Conservation (phyloP, 371 early-diverging fungal genomes). For the Rozella allomycis region DNA sequence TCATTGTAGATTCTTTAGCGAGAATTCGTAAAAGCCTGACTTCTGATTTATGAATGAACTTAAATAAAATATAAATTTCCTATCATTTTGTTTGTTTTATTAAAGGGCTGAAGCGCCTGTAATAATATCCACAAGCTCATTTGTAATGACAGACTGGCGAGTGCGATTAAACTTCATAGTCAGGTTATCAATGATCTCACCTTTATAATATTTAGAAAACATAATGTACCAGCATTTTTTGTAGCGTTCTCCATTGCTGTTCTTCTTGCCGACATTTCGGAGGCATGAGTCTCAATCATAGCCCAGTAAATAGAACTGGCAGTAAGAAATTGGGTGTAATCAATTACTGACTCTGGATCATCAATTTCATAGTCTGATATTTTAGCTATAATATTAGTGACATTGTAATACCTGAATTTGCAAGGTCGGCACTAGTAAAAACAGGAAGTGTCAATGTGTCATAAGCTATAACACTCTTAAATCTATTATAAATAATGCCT, state of each 20-base stretch:
- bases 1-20: slow-evolving; percentile 33
- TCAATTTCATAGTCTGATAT: slow-evolving; percentile 72
- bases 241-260: slow-evolving; percentile 98
- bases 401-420: slow-evolving; percentile 24
- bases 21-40: too few species aligned
- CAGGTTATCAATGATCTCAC: slow-evolving; percentile 12
- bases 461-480: slow-evolving; percentile 79
- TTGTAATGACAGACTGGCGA: slow-evolving; percentile 90
- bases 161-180: slow-evolving; percentile 79
- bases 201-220: background rate
- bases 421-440: slow-evolving; percentile 43
- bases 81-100: background rate
- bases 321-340: slow-evolving; percentile 77
- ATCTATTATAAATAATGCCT: slow-evolving; percentile 76
- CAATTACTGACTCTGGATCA: slow-evolving; percentile 61
- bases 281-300: slow-evolving; percentile 83
- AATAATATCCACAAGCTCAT: slow-evolving; percentile 45
- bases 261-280: slow-evolving; percentile 90
- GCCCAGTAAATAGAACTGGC: slow-evolving; percentile 86
- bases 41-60: too few species aligned
- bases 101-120: slow-evolving; percentile 3
- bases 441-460: slow-evolving; percentile 46
- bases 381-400: slow-evolving; percentile 27
- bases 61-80: too few species aligned
- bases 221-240: slow-evolving; percentile 89